Base-by-base conservation (phyloP, 768 basidiomycete genomes). In the Xerocomellus amylosporus region DNA sequence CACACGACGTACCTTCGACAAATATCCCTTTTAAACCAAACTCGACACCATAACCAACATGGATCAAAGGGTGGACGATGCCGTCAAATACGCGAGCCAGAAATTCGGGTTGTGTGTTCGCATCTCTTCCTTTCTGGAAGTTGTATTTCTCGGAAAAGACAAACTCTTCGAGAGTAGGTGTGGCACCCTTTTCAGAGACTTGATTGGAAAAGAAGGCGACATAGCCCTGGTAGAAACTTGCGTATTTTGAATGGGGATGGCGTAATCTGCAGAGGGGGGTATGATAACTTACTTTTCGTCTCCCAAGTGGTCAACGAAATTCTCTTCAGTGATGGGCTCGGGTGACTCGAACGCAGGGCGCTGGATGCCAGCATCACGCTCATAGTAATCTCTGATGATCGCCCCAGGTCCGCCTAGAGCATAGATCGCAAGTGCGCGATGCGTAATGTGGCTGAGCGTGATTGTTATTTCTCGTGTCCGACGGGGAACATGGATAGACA, bases 11-110 rank as follows among this genome's bases (percentile, higher is more conserved):
- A 83, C 86, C 87, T 75, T 88, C 86, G 5, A 78, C 79, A 1
- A 84, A 61, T 64, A 86, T 74, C 1, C 86, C 87, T 15, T 77
- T 80, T 36, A 88, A 46, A 8, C 77, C 77, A 54, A 88, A 87
- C 66, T 88, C 88, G 4, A 74, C 55, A 0, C 86, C 87, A 58
- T 82, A 79, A 3, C 84, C 86, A 9, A 72, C 59, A 60, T 87
- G 83, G 42, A 88, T 87, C 51, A 86, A 42, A 0, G 86, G 77
- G 58, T 89, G 88, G 2, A 87, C 5, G 20, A 88, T 58, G 0
- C 78, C 82, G 0, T 74, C 69, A 14, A 55, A 28, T 51, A 83
- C 74, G 17, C 83, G 79, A 49, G 69, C 73, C 7, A 87, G 64
- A 81, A 88, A 82, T 52, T 76, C 70, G 0, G 81, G 82, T 24